Evolutionary conservation across 306 rosid genomes (phyloP).

Genomic region (Crotalaria pallida): DNA sequence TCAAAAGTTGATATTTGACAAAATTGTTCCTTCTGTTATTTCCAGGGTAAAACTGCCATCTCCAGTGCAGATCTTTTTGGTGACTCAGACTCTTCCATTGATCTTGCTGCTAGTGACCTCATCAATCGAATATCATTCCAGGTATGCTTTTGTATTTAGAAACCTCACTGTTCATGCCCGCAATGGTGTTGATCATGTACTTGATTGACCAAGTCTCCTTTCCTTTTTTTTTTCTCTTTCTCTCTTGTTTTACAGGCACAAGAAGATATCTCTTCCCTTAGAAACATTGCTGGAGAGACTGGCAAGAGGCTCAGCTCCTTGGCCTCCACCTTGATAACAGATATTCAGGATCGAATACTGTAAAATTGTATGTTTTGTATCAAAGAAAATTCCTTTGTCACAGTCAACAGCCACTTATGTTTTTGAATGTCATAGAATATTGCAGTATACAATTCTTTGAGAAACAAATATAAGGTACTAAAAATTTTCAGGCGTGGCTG

Average conservation of each 20-base stretch:
- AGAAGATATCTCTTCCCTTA: slow-evolving; percentile 79
- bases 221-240: neutral
- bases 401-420: slow-evolving; percentile 23
- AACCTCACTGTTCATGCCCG: neutral
- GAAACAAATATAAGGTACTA: slow-evolving; percentile 22
- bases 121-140: slow-evolving; percentile 69
- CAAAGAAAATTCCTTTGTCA: slow-evolving; percentile 11
- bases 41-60: slow-evolving; percentile 74
- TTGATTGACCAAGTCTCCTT: no score
- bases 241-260: slow-evolving; percentile 53
- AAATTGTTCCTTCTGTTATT: neutral
- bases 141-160: slow-evolving; percentile 31
- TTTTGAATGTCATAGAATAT: slow-evolving; percentile 35
- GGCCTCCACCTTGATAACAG: slow-evolving; percentile 77
- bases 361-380: slow-evolving; percentile 40
- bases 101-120: slow-evolving; percentile 59
- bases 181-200: neutral
- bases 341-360: slow-evolving; percentile 84
- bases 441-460: slow-evolving; percentile 29
- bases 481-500: slow-evolving; percentile 26
- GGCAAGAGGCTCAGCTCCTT: slow-evolving; percentile 84
- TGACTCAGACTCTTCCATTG: slow-evolving; percentile 49
- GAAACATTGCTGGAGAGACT: slow-evolving; percentile 86
- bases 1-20: slow-evolving; percentile 4
- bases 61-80: slow-evolving; percentile 92